Evolutionary conservation across 495 filamentous ascomycete species (phyloP), one percentile per base, ranked within the genome.

Genomic region (Symbiotaphrina buchneri): DNA sequence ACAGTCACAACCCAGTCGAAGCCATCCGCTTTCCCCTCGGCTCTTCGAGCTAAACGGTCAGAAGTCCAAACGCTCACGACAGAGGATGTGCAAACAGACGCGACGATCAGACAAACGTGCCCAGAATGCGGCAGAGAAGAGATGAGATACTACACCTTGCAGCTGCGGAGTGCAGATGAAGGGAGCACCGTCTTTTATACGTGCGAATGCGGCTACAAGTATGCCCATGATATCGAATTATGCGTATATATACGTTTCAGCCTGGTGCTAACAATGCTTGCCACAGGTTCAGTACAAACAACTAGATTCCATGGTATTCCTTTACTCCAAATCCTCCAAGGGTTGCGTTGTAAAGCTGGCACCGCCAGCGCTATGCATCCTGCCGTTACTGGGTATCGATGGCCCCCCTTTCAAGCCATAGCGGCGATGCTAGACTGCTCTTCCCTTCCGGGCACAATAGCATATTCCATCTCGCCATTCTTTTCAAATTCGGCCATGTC

Each of bases 401-500:
- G n/a, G n/a, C n/a, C n/a, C n/a, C n/a, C n/a, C n/a, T n/a, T n/a
- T n/a, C 3, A 13, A 13, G 24, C 24, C n/a, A 26, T 26, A n/a
- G 14, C 14, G 24, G n/a, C n/a, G 24, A 26, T n/a, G 24, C 24
- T 16, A 3, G 10, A n/a, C 10, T 6, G 3, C 6, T 4, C 34
- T 3, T 26, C 33, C 11, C 21, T 25, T 40, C 74, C 68, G 6
- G 80, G 82, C 32, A 95, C 64, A 41, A 91, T 55, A 16, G 84
- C 90, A 58, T 99, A 99, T 44, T 99, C 81, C 11, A 68, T 53
- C 52, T 90, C 65, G 11, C 76, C 76, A 44, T 66, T 80, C 62
- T 76, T 83, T 62, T 99, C 87, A 46, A 75, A 93, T 47, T 91
- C 83, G 2, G 82, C 87, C 90, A 99, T 99, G 47, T 99, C 87